Base-by-base conservation (phyloP, 2,329 filamentous ascomycete species). In the Phaeosphaeriaceae sp. region DNA sequence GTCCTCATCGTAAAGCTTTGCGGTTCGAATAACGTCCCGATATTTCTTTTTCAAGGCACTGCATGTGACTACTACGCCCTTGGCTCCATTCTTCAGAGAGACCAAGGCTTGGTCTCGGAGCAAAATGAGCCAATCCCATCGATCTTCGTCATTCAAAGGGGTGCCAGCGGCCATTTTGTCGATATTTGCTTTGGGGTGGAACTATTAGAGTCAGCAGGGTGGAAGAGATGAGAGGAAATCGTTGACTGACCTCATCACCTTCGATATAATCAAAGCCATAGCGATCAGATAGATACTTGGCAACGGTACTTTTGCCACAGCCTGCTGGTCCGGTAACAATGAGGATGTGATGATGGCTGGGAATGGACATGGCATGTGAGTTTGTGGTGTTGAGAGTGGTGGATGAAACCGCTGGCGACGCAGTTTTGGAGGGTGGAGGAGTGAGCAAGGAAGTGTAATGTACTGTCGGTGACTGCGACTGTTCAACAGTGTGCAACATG, bases 31-130 rank as follows among this genome's bases (percentile, higher is more conserved):
- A 44, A 79, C 77, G 59, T 99, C 94, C 63, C 94, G 87, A 80
- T 99, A 99, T 77, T 96, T 97, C 73, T 90, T 89, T 81, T 97
- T 97, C 45, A 99, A 83, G 1, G 93, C 94, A 11, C 91, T 96
- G 81, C 94, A 99, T 44, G 94, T 96, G 52, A 99, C 83, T 41
- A 99, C 90, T n/a, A 97, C 94, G 40, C 91, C 77, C 21, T 71
- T 63, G 21, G 70, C 60, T 6, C 73, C 70, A 2, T 66, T 37
- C 39, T 66, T 62, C 37, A 77, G 58, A 5, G 72, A 60, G 15
- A 52, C 56, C 52, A 79, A 62, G 3, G 77, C 73, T 59, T 77
- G 66, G 57, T 80, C 75, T 58, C 79, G 76, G 8, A 81, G 72
- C 6, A 73, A 60, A 46, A 79, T 78, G 15, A 99, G 86, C 94